Evolutionary conservation across 148 eudicot species (phyloP), one percentile per base, ranked within the genome.

Genomic region (Limonium bicolor): DNA sequence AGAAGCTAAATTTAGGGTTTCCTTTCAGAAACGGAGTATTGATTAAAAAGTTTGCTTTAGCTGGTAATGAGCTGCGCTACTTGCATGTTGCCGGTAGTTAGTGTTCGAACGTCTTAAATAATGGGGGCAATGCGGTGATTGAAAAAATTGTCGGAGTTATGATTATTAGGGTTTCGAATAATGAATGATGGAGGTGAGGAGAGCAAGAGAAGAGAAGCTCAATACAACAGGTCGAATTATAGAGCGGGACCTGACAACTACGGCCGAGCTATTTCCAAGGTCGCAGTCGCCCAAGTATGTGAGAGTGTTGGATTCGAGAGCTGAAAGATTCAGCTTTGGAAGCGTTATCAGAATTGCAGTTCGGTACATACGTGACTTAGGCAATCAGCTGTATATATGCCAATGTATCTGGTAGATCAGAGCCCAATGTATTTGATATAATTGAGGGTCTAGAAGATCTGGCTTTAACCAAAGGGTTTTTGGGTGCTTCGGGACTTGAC

Each of bases 231-330:
- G n/a, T 6, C 9, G 23, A 7, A 19, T 31, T 28, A 31, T 18
- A 20, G 9, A 18, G 70, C 58, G 15, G 52, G 49, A 6, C 58
- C 65, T 0, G 65, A 62, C 25, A 70, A 67, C 36, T 83, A 69
- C n/a, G 71, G 83, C 9, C 67, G 83, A 6, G 75, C 63, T 0
- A 67, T 77, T 6, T 46, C 84, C 1, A 72, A 55, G 54, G 53
- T 75, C 29, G 92, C 86, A 0, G 81, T 88, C 43, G 74, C 86
- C 0, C 96, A 88, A 65, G 61, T 88, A 34, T 88, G 94, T 30
- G 69, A 77, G 25, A 50, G 54, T 15, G 49, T 77, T 1, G 92
- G 94, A 21, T 88, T 83, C 31, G 79, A 88, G 31, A 40, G 59
- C 21, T 68, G 7, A 77, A 66, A 19, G 62, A 74, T 39, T 88